Percentiles rank a stretch among this genome's conserved stretches.
phyloP scores from a whole-genome alignment of 805 yeast species.

The Pichia kluyveri region DNA sequence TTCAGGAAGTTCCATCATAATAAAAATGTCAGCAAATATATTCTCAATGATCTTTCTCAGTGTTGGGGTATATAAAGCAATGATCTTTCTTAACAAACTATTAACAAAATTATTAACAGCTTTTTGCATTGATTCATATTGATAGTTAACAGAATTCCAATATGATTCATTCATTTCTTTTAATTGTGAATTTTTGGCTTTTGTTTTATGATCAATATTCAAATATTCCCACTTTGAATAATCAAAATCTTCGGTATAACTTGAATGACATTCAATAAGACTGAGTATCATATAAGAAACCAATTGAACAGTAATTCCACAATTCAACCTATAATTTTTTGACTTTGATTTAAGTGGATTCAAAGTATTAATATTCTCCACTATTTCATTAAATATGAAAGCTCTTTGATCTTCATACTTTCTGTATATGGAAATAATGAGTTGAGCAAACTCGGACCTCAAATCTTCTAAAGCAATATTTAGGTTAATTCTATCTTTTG shows the following conservation, averaged over 20 bases:
- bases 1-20: constrained; percentile 43
- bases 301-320: constrained; percentile 42
- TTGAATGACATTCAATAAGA: constrained; percentile 26
- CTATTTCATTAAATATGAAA: constrained; percentile 53
- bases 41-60: constrained; percentile 37
- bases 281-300: constrained; percentile 37
- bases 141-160: constrained; percentile 5
- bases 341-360: constrained; percentile 37
- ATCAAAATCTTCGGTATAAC: constrained; percentile 15
- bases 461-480: constrained; percentile 12
- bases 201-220: neutral
- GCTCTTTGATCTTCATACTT: constrained; percentile 41
- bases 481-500: neutral
- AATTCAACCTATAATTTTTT: constrained; percentile 32
- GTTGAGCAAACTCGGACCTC: constrained; percentile 23
- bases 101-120: constrained; percentile 25
- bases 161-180: constrained; percentile 8
- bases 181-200: constrained; percentile 6
- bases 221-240: constrained; percentile 16
- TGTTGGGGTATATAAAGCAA: constrained; percentile 24
- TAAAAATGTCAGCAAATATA: constrained; percentile 47
- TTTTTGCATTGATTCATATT: constrained; percentile 5
- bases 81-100: constrained; percentile 21
- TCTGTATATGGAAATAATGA: constrained; percentile 31
- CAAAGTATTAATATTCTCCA: constrained; percentile 40